Evolutionary conservation across 768 basidiomycete genomes (phyloP), one percentile per base, ranked within the genome.

Genomic region (Pulveroboletus ravenelii): DNA sequence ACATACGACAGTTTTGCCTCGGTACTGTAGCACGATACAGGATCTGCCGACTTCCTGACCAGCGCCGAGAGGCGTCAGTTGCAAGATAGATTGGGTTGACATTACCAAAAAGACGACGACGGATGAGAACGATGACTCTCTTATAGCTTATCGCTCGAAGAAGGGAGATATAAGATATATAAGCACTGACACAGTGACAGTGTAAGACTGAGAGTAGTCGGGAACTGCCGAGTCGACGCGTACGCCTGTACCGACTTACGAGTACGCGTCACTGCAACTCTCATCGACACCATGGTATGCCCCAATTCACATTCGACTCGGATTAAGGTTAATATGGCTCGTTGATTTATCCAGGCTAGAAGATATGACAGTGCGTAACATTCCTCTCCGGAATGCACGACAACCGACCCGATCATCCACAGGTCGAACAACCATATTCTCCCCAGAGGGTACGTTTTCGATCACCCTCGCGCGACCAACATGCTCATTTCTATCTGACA

Each of bases 361-460:
- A 80, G 93, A 76, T 95, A 95, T 70, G 93, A 95, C 69, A 94
- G 93, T 94, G 70, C 73, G 89, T 76, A 35, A 51, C n/a, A 32
- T 40, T 25, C 53, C 20, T 35, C 25, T 53, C 44, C 8, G 15
- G 17, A 42, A 46, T 53, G 42, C 54, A 49, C 51, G 52, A 13
- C 51, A 32, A 51, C 57, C 58, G 56, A 58, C 58, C 34, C 63
- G 46, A 53, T 47, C 50, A 63, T 62, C 63, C 67, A 62, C 71
- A 90, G 86, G 85, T 73, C 86, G 93, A 61, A 99, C 94, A 59
- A 98, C 95, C 54, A 98, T 96, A 74, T 98, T 98, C 82, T 97
- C 94, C 47, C 95, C 95, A 31, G 95, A 99, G 73, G 95, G 95
- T 87, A 67, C 52, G 75, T 64, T 41, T 20, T 29, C 32, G 10